phyloP scores from a whole-genome alignment of 768 basidiomycete species.

The Clathrus columnatus region DNA sequence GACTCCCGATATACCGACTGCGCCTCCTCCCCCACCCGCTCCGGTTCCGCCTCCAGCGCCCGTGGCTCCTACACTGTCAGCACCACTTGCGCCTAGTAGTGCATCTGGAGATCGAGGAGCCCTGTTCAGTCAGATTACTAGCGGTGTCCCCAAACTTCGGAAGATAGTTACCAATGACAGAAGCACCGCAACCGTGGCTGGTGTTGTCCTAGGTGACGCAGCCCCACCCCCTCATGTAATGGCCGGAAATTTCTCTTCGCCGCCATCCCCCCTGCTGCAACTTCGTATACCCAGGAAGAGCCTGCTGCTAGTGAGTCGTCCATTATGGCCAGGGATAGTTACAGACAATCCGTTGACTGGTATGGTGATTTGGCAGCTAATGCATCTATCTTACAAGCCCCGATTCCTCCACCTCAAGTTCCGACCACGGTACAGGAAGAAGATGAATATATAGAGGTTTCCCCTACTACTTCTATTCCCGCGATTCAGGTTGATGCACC shows the following conservation, averaged over 20 bases:
- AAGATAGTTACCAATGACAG: conserved; percentile 81
- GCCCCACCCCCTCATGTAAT: conserved; percentile 65
- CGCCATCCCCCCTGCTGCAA: conserved; percentile 25
- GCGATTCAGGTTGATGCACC: conserved; percentile 47
- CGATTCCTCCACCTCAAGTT: conserved; percentile 29
- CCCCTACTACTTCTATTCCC: conserved; percentile 31
- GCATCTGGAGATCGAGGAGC: conserved; percentile 48
- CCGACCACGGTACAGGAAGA: conserved; percentile 54
- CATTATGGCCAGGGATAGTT: conserved; percentile 27
- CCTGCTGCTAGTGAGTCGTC: conserved; percentile 13
- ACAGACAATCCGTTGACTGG: conserved; percentile 86
- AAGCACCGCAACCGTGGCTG: conserved; percentile 58
- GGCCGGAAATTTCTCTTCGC: conserved; percentile 35
- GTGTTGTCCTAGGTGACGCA: conserved; percentile 69
- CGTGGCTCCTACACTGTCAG: conserved; percentile 20
- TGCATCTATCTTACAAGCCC: conserved; percentile 15
- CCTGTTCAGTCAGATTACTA: conserved; percentile 71
- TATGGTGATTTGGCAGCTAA: conserved; percentile 81
- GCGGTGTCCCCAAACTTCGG: conserved; percentile 54
- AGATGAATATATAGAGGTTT: conserved; percentile 35
- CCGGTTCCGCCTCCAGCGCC: conserved; percentile 19
- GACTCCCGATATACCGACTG: conserved; percentile 23
- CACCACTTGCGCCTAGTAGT: conserved; percentile 23
- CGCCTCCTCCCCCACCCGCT: conserved; percentile 34
- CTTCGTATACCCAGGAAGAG: conserved; percentile 19